Conservation (phyloP, 140 eudicot genomes). For the Erigeron philadelphicus region DNA sequence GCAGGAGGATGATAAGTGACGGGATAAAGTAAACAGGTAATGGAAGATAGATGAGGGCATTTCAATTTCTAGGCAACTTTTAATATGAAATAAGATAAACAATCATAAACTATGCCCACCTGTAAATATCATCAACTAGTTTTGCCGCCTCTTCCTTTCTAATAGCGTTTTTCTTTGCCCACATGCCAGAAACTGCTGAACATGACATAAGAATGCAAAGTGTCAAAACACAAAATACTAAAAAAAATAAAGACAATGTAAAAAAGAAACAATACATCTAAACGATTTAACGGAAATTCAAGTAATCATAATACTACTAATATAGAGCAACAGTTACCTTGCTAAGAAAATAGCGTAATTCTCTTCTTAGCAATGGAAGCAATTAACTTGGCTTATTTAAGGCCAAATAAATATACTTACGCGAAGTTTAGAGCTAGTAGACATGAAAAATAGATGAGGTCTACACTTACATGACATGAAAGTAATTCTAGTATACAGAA, state of each 20-base stretch:
- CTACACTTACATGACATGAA: neutral
- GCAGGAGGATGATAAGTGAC: conserved; percentile 7
- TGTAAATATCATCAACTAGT: conserved; percentile 83
- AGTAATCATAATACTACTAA: neutral
- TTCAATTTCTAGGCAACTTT: conserved; percentile 1
- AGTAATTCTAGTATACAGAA: conserved; percentile 4
- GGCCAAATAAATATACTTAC: neutral
- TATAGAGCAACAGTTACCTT: neutral
- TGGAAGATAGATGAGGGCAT: neutral
- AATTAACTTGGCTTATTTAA: neutral
- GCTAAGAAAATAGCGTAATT: neutral
- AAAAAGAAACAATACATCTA: neutral
- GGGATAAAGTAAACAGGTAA: conserved; percentile 15
- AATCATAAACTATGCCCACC: conserved; percentile 39
- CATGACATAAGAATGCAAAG: conserved; percentile 20
- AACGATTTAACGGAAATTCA: neutral
- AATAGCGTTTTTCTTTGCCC: conserved; percentile 68
- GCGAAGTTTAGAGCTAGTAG: conserved; percentile 7
- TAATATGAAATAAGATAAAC: neutral
- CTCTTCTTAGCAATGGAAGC: neutral
- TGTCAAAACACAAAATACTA: neutral
- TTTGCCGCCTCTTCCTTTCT: conserved; percentile 77
- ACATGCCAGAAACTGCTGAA: conserved; percentile 62
- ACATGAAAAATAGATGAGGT: conserved; percentile 5
- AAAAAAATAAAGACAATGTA: neutral